Evolutionary conservation across 768 basidiomycete species (phyloP).

Genomic region (Psilocybe sp.): DNA sequence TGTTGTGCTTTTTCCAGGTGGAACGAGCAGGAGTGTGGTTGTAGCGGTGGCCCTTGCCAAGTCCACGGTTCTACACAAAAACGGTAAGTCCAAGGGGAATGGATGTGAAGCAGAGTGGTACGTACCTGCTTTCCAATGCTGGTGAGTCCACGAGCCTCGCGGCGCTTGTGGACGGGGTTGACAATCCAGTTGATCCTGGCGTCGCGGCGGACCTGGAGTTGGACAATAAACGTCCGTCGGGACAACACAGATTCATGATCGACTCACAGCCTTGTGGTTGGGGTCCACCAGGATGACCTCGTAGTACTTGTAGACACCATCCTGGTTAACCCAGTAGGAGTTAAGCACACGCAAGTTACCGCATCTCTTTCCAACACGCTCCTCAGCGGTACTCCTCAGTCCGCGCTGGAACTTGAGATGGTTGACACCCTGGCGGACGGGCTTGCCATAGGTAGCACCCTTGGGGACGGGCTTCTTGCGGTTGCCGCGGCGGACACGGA

Average conservation of each 20-base stretch:
- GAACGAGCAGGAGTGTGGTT: constrained; percentile 90
- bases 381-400: constrained; percentile 91
- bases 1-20: constrained; percentile 99
- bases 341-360: constrained; percentile 95
- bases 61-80: constrained; percentile 77
- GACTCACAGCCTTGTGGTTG: constrained; percentile 84
- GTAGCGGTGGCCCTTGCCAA: constrained; percentile 93
- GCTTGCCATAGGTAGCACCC: constrained; percentile 99
- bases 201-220: constrained; percentile 81
- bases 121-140: constrained; percentile 91
- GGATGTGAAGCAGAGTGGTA: constrained; percentile 10
- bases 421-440: constrained; percentile 99
- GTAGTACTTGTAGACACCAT: constrained; percentile 98
- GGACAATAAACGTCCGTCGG: background rate
- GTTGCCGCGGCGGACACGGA: constrained; percentile 97
- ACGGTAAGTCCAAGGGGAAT: constrained; percentile 3
- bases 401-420: constrained; percentile 98
- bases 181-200: constrained; percentile 98
- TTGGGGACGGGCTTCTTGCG: constrained; percentile 98
- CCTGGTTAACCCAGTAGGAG: constrained; percentile 99
- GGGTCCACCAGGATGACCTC: constrained; percentile 99
- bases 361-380: constrained; percentile 95
- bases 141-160: constrained; percentile 97
- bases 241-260: constrained; percentile 7
- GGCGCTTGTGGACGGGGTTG: constrained; percentile 97